These are phyloP conservation scores for Termitomyces sp. DNA, from an alignment of 768 basidiomycete species.

Conservation along the genomic window DNA sequence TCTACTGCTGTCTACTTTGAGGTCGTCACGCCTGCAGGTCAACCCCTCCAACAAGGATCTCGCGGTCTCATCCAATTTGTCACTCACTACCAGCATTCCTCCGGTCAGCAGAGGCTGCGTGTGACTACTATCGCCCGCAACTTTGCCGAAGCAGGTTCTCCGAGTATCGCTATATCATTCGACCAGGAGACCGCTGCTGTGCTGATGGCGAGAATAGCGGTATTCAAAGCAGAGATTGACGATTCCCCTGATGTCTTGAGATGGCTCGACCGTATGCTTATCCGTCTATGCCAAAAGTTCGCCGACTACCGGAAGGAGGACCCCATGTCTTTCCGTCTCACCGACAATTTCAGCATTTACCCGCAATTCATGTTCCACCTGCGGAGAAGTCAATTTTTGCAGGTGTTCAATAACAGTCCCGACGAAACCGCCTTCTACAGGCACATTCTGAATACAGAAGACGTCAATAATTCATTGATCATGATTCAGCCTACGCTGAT, in stretches of 20 bases:
- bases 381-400: conserved; percentile 94
- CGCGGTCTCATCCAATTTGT: conserved; percentile 97
- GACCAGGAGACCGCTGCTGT: conserved; percentile 99
- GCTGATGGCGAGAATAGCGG: conserved; percentile 96
- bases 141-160: conserved; percentile 97
- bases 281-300: conserved; percentile 97
- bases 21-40: conserved; percentile 95
- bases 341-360: conserved; percentile 97
- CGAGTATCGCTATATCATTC: conserved; percentile 88
- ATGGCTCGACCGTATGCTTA: conserved; percentile 98
- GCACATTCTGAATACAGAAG: conserved; percentile 96
- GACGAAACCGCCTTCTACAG: conserved; percentile 99
- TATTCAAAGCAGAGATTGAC: conserved; percentile 99
- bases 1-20: conserved; percentile 96
- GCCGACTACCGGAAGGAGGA: conserved; percentile 99
- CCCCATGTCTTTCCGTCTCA: conserved; percentile 86
- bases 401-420: conserved; percentile 99
- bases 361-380: conserved; percentile 99
- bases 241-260: conserved; percentile 94
- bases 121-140: conserved; percentile 98
- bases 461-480: conserved; percentile 98
- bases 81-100: conserved; percentile 97
- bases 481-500: conserved; percentile 99
- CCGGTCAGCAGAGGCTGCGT: conserved; percentile 90
- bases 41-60: conserved; percentile 83